phyloP scores from a whole-genome alignment of 768 basidiomycete species.

The Termitomyces sp. region DNA sequence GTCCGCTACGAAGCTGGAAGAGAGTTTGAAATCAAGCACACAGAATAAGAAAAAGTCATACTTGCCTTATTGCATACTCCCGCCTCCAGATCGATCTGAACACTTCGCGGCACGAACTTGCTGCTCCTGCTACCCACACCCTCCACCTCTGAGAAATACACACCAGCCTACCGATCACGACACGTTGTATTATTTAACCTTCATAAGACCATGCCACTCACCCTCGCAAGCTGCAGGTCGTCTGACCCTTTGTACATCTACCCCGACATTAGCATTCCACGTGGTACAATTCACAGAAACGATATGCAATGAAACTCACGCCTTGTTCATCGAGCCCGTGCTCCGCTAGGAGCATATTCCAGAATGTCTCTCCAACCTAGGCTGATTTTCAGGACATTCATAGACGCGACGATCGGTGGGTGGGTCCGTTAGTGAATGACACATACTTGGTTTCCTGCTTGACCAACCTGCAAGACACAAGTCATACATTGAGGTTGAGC shows the following conservation, averaged over 20 bases:
- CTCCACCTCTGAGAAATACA: conserved; percentile 78
- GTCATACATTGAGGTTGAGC: neutral
- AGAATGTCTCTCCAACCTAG: conserved; percentile 82
- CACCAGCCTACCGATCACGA: conserved; percentile 50
- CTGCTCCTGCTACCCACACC: conserved; percentile 37
- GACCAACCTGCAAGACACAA: conserved; percentile 52
- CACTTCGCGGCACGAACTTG: conserved; percentile 87
- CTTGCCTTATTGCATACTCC: conserved; percentile 79
- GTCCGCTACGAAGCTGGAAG: conserved; percentile 59
- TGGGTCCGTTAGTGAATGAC: conserved; percentile 7
- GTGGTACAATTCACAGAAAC: neutral
- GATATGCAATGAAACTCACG: conserved; percentile 34
- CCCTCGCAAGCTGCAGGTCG: conserved; percentile 69
- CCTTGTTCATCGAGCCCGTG: conserved; percentile 76
- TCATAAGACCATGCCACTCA: conserved; percentile 26
- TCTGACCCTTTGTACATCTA: conserved; percentile 73
- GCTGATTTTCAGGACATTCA: conserved; percentile 16
- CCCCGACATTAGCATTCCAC: neutral
- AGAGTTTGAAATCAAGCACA: neutral
- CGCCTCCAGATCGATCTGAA: conserved; percentile 87
- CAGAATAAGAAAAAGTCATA: conserved; percentile 6
- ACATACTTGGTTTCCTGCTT: conserved; percentile 54
- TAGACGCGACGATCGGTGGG: conserved; percentile 63
- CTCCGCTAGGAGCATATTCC: conserved; percentile 84
- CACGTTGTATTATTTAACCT: neutral